A percentile compares a stretch with the other conserved stretches of the same genome.
These are phyloP conservation scores for Sindora glabra DNA, from an alignment of 306 rosid species.

Conservation along the genomic window DNA sequence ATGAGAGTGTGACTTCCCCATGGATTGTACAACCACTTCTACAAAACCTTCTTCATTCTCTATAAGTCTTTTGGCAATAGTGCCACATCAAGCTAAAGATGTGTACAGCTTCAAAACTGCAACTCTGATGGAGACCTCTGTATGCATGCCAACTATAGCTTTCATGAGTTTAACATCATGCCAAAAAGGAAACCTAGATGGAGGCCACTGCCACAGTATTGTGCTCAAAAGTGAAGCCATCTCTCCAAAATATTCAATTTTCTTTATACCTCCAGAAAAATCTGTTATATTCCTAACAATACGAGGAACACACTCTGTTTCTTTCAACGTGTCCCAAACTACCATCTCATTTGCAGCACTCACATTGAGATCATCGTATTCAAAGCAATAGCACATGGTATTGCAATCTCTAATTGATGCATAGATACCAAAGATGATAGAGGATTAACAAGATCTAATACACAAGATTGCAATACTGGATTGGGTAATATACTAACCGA, in stretches of 20 bases:
- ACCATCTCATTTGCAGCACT: conserved; percentile 42
- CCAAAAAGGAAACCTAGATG: conserved; percentile 61
- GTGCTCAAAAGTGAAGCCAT: conserved; percentile 69
- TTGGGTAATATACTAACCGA: conserved; percentile 46
- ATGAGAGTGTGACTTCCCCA: conserved; percentile 51
- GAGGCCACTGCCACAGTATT: conserved; percentile 60
- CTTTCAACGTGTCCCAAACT: conserved; percentile 51
- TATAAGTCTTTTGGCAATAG: conserved; percentile 50
- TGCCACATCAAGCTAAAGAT: conserved; percentile 75
- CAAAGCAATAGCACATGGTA: conserved; percentile 55
- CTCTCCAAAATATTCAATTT: conserved; percentile 45
- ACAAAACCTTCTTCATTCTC: conserved; percentile 50
- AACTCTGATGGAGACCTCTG: conserved; percentile 30
- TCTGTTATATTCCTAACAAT: conserved; percentile 33
- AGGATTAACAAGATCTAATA: conserved; percentile 57
- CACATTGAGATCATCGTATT: conserved; percentile 44
- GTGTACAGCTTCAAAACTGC: conserved; percentile 68
- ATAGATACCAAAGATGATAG: conserved; percentile 52
- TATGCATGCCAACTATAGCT: conserved; percentile 33
- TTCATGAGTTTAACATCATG: conserved; percentile 45
- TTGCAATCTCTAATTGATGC: conserved; percentile 43
- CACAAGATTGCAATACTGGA: conserved; percentile 33
- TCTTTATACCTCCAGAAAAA: conserved; percentile 24
- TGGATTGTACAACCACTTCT: conserved; percentile 50
- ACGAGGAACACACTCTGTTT: conserved; percentile 30